Base-by-base conservation (phyloP, 371 early-diverging fungal genomes). In the Zopfochytrium polystomum region DNA sequence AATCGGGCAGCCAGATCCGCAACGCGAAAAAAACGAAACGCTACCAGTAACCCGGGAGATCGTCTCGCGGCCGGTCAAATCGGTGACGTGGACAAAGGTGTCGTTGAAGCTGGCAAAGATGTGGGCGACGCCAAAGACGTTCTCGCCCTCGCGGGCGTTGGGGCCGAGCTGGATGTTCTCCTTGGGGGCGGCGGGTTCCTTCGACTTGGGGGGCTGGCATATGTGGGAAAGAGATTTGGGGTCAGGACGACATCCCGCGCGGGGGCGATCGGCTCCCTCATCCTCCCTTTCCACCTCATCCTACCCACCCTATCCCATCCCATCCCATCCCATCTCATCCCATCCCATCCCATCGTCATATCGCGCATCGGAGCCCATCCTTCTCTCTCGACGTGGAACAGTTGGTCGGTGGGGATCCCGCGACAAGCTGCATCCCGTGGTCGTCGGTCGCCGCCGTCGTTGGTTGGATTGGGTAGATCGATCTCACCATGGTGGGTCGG, bases 41-140 rank as follows among this genome's bases (percentile, higher is more conserved):
- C 47, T 82, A 90, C 98, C 99, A 74, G 99, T 99, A 65, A 99
- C 91, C 85, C 99, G 96, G 78, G 88, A 85, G 78, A 99, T 96
- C 79, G 99, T 99, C 87, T 99, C 99, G 76, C 95, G 90, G 52
- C 99, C 99, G 66, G 99, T 94, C 71, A 99, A 82, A 95, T 99
- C 99, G 62, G 99, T 99, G 67, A 99, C 90, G 86, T 99, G 99
- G 42, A 86, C 88, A 73, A 99, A 96, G 72, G 99, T 99, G 80
- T 99, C 99, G 90, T 99, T 99, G 90, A 93, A 97, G 53, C 95
- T 91, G 75, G 99, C 99, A 72, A 91, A 97, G 81, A 99, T 99
- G 90, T 98, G 99, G 63, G 96, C 99, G 83, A 99, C 98, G 73
- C 99, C 99, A 70, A 98, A 97, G 71, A 98, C 98, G 77, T 90